A percentile compares a stretch with the other conserved stretches of the same genome.
These are phyloP conservation scores for Colletotrichum sp. DNA, from an alignment of 2,329 filamentous ascomycete species.

Conservation along the genomic window DNA sequence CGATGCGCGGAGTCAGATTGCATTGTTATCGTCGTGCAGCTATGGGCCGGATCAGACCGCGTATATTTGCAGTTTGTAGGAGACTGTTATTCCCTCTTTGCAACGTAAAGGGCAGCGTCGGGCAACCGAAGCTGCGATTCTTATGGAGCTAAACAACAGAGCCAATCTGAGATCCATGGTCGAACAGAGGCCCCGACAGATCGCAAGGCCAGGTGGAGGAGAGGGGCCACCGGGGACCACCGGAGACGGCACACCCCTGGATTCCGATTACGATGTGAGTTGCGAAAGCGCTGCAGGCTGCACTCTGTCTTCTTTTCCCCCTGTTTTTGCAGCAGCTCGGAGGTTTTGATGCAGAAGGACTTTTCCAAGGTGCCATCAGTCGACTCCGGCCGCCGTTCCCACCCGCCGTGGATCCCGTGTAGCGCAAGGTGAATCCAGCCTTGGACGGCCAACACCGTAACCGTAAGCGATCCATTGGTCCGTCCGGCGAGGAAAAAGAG, in stretches of 20 bases:
- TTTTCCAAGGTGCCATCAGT: slow-evolving; percentile 1
- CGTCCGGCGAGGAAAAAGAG: not conserved
- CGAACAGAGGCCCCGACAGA: slow-evolving; percentile 1
- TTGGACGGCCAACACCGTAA: not conserved
- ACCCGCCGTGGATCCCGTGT: not conserved
- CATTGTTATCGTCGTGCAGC: slow-evolving; percentile 9
- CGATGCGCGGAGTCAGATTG: not conserved
- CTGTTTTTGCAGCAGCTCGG: slow-evolving; percentile 8
- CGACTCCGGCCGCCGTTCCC: not conserved
- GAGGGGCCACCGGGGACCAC: slow-evolving; percentile 11
- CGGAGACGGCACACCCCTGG: not conserved
- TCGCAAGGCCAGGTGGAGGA: slow-evolving; percentile 1
- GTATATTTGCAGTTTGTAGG: not conserved
- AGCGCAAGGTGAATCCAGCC: not conserved
- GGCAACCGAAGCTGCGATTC: not conserved
- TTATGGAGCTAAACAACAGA: not conserved
- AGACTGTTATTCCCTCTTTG: not conserved
- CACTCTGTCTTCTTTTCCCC: not conserved
- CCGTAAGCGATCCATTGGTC: not conserved
- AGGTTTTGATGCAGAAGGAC: slow-evolving; percentile 6
- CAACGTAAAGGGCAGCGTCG: not conserved
- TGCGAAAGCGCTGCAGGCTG: not conserved
- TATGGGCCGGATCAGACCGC: not conserved
- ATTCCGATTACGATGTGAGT: not conserved
- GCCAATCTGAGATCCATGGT: slow-evolving; percentile 18